Evolutionary conservation across 2,329 filamentous ascomycete genomes (phyloP).

Genomic region (Penicillium sp.): DNA sequence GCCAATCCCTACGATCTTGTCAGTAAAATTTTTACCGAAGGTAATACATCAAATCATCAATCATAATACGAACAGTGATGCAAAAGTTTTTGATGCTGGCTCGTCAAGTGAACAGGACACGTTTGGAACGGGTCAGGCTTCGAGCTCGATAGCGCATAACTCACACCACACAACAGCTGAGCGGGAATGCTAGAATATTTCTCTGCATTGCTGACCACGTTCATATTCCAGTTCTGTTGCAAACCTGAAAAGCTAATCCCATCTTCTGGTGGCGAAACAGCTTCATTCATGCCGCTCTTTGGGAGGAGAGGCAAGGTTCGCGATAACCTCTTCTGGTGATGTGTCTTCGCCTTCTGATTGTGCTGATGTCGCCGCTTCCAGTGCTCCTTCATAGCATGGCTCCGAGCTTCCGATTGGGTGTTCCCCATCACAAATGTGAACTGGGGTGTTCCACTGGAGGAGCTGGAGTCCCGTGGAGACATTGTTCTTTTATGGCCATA

Average conservation of each 20-base stretch:
- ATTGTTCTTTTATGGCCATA: background rate
- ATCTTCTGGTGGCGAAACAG: background rate
- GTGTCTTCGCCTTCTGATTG: conserved; percentile 13
- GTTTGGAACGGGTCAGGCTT: conserved; percentile 39
- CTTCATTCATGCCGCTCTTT: background rate
- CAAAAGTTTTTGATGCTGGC: conserved; percentile 38
- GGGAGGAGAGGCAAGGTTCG: conserved; percentile 5
- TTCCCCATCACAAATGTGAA: conserved; percentile 27
- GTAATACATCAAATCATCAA: background rate
- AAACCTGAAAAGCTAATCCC: background rate
- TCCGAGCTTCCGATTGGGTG: conserved; percentile 27
- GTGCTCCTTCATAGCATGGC: conserved; percentile 42
- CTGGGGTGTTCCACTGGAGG: conserved; percentile 2
- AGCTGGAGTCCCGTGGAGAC: background rate
- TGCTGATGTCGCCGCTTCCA: conserved; percentile 34
- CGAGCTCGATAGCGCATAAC: conserved; percentile 29
- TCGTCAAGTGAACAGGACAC: conserved; percentile 36
- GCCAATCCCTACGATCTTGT: conserved; percentile 27
- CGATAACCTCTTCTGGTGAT: conserved; percentile 1
- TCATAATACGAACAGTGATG: conserved; percentile 36
- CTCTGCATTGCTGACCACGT: background rate
- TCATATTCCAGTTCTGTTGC: background rate
- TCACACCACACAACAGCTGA: conserved; percentile 30
- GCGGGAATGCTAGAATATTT: conserved; percentile 10
- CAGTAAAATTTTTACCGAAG: background rate